Evolutionary conservation across 2,329 filamentous ascomycete genomes (phyloP), one percentile per base, ranked within the genome.

Genomic region (Cytospora paraplurivora): DNA sequence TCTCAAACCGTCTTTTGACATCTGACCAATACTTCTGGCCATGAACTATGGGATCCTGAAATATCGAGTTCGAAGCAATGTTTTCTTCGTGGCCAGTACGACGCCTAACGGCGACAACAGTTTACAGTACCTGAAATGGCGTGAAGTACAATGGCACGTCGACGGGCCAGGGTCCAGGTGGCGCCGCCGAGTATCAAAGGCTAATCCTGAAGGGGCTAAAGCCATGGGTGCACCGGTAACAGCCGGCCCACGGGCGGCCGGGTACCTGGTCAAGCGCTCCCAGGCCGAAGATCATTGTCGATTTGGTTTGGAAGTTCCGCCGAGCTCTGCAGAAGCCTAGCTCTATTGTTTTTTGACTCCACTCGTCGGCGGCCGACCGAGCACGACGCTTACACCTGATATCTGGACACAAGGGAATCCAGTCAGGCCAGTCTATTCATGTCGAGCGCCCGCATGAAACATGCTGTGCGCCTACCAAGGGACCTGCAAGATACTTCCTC

Each of bases 241-340:
- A 62, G 63, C 41, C 63, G 63, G 63, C 41, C 62, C 51, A 50
- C 54, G 53, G 52, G 38, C 33, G 50, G 38, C 49, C 59, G 32
- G 38, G 51, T 32, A 35, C 41, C 44, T 56, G 56, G 32, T 44
- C 44, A 58, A 37, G 27, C 34, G 11, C 33, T 32, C 27, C n/a
- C 49, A 37, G 60, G 54, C 53, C 56, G 63, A 17, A 56, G 61
- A 64, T 61, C 61, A 59, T 63, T 61, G 53, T 27, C 56, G n/a
- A 33, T 56, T 63, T 66, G 38, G 38, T 47, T 41, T 55, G 58
- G 34, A 57, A 38, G 32, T 61, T 27, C 38, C 47, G 53, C 64
- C 64, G 64, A 66, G 61, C 62, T 54, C 38, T 66, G 64, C 64
- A 66, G 63, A 41, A 62, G 47, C 33, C 59, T 49, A 64, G 62